A percentile compares a stretch with the other conserved stretches of the same genome.
phyloP scores from a whole-genome alignment of 2,329 filamentous ascomycete species.

The Cordyceps javanica region DNA sequence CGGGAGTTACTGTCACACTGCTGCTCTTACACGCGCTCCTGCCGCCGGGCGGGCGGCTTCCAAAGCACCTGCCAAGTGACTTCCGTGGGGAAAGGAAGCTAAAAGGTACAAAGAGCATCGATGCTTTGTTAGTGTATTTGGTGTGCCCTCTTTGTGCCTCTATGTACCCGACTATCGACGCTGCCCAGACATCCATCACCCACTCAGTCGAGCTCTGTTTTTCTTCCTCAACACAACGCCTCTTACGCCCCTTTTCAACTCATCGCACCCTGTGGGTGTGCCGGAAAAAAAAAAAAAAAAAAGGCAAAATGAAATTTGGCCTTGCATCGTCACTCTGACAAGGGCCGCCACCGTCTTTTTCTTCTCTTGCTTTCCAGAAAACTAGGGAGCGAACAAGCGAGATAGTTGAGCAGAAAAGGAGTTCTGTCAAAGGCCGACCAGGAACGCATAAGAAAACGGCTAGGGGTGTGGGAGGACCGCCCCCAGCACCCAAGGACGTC shows the following conservation, averaged over 20 bases:
- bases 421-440: not conserved
- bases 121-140: not conserved
- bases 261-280: not conserved
- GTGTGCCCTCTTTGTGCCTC: not conserved
- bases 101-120: not conserved
- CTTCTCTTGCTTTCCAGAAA: not conserved
- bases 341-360: not conserved
- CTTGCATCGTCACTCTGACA: not conserved
- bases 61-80: not conserved
- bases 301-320: not conserved
- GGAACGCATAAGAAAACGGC: not conserved
- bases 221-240: not conserved
- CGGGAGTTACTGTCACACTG: not conserved
- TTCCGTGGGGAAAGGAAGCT: not conserved
- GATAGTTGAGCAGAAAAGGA: not conserved
- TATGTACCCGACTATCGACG: not conserved
- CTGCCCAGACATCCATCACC: not conserved
- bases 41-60: not conserved
- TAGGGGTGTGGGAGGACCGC: slow-evolving; percentile 2
- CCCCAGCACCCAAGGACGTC: not conserved
- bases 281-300: not conserved
- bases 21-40: not conserved
- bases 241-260: not conserved
- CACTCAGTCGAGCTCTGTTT: slow-evolving; percentile 1
- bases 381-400: not conserved